Percentiles rank a stretch among this genome's conserved stretches.
phyloP scores from a whole-genome alignment of 208 protist genomes.

The Herpetomonas samuelpessoai region DNA sequence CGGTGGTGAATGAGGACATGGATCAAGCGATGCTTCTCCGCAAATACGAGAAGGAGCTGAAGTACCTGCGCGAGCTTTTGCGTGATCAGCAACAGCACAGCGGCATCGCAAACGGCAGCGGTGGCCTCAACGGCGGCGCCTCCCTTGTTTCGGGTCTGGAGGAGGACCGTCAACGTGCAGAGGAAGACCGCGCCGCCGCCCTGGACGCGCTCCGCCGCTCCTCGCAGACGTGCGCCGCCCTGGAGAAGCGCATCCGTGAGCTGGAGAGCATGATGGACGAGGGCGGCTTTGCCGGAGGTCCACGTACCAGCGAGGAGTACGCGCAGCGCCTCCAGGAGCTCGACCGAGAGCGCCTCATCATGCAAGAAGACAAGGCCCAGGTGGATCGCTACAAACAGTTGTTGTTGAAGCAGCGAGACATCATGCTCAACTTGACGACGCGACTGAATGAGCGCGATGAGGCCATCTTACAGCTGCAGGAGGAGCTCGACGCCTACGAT shows the following conservation, averaged over 20 bases:
- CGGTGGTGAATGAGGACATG: constrained; percentile 68
- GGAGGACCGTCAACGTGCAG: constrained; percentile 29
- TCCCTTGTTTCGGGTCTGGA: constrained; percentile 24
- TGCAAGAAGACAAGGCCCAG: constrained; percentile 91
- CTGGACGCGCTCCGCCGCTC: constrained; percentile 48
- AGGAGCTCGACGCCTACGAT: constrained; percentile 88
- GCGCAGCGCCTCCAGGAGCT: constrained; percentile 71
- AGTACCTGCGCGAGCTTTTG: constrained; percentile 43
- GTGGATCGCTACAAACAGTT: constrained; percentile 95
- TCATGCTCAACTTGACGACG: constrained; percentile 93
- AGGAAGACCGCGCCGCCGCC: constrained; percentile 49
- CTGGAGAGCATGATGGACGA: constrained; percentile 51
- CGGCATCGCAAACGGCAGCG: constrained; percentile 16
- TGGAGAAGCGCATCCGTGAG: constrained; percentile 56
- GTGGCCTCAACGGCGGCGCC: constrained; percentile 10
- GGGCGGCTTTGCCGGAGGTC: constrained; percentile 43
- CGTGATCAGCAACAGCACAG: constrained; percentile 27
- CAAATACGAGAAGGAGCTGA: constrained; percentile 61
- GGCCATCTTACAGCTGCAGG: constrained; percentile 82
- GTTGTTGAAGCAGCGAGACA: constrained; percentile 96
- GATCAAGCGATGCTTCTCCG: constrained; percentile 55
- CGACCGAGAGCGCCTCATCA: constrained; percentile 70
- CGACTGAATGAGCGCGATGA: constrained; percentile 94
- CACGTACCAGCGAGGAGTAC: constrained; percentile 55
- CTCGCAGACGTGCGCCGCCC: constrained; percentile 34